phyloP scores from a whole-genome alignment of 208 protist species.

The Wallacemonas sp. region DNA sequence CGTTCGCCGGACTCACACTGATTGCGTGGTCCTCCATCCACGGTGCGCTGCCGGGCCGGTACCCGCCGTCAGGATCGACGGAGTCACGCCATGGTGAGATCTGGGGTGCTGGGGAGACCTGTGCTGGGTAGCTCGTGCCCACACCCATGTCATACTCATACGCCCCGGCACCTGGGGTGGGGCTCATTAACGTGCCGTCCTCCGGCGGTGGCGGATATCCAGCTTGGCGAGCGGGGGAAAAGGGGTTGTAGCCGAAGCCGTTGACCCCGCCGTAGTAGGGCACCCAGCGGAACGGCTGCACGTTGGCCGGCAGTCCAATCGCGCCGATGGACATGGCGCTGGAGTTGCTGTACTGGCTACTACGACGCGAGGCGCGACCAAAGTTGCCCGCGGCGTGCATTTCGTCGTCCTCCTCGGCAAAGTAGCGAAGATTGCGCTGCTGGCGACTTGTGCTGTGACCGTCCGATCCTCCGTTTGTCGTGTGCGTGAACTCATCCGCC shows the following conservation, averaged over 20 bases:
- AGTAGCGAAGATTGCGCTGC: slow-evolving; percentile 5
- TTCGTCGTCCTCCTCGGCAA: not conserved
- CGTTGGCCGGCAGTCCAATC: slow-evolving; percentile 17
- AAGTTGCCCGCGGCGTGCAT: not conserved
- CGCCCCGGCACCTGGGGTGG: not conserved
- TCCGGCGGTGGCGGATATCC: not conserved
- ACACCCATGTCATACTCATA: slow-evolving; percentile 5
- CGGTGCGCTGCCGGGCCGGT: not conserved
- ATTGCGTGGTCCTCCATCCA: not conserved
- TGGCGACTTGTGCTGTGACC: not conserved
- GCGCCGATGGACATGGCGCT: slow-evolving; percentile 27
- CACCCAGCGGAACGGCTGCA: slow-evolving; percentile 40
- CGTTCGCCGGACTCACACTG: not conserved
- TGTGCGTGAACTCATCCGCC: not conserved
- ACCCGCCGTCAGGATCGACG: not conserved
- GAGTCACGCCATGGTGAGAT: no score
- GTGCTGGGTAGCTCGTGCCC: no score
- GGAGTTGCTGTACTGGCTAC: slow-evolving; percentile 11
- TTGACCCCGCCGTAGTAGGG: slow-evolving; percentile 21
- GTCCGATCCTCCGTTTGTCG: not conserved
- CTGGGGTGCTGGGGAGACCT: not conserved
- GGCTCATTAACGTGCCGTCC: not conserved
- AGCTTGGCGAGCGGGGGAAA: not conserved
- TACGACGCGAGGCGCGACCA: not conserved
- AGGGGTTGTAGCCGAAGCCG: slow-evolving; percentile 29